Evolutionary conservation across 371 early-diverging fungal genomes (phyloP).

Genomic region (Syncephalastrum racemosum): DNA sequence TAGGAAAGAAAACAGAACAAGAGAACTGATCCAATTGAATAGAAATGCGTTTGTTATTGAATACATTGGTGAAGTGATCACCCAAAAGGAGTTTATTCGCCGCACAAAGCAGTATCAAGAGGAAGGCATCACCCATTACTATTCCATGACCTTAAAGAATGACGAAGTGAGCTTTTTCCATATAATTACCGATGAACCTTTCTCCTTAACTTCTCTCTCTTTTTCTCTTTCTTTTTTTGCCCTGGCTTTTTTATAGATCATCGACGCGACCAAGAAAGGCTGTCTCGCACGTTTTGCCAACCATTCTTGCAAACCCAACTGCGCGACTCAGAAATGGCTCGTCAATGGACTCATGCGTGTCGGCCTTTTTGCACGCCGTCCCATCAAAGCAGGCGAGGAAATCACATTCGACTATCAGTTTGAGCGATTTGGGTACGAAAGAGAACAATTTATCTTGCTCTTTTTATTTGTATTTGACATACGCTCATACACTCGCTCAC

Average conservation of each 20-base stretch:
- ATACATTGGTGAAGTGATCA: constrained; percentile 93
- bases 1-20: neutral
- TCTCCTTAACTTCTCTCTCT: neutral
- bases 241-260: constrained; percentile 46
- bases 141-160: constrained; percentile 90
- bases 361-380: constrained; percentile 75
- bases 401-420: constrained; percentile 94
- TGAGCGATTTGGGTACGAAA: constrained; percentile 65
- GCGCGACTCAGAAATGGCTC: constrained; percentile 83
- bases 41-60: constrained; percentile 83
- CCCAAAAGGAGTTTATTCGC: constrained; percentile 69
- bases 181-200: too few relatives aligned
- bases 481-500: neutral
- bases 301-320: constrained; percentile 90
- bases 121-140: constrained; percentile 86
- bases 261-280: constrained; percentile 88
- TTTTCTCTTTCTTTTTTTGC: neutral
- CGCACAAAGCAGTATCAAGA: constrained; percentile 77
- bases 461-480: neutral
- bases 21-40: constrained; percentile 2
- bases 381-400: constrained; percentile 73
- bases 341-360: constrained; percentile 71
- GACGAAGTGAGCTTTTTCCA: constrained; percentile 80
- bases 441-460: too few relatives aligned
- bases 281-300: constrained; percentile 89